Conservation (phyloP, 768 basidiomycete genomes). For the Mycena indigotica region DNA sequence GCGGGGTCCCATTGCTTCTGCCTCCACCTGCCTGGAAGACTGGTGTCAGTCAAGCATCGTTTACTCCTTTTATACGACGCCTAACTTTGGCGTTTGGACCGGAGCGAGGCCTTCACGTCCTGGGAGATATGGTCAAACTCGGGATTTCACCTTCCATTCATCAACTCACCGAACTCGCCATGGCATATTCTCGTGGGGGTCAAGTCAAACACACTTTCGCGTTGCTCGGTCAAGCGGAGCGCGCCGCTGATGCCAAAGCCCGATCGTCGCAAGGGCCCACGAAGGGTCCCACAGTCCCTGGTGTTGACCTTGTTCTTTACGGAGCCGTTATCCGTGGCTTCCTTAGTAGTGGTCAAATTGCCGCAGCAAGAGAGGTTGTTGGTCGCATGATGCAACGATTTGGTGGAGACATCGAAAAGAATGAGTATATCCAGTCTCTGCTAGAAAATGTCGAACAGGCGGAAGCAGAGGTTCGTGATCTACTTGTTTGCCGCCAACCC, state of each 20-base stretch:
- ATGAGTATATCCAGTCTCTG: background rate
- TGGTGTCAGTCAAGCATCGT: slow-evolving; percentile 36
- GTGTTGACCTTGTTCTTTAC: slow-evolving; percentile 20
- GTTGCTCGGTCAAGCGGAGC: slow-evolving; percentile 47
- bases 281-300: slow-evolving; percentile 4
- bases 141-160: slow-evolving; percentile 48
- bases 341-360: slow-evolving; percentile 3
- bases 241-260: background rate
- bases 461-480: no score
- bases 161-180: slow-evolving; percentile 54
- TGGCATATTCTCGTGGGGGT: slow-evolving; percentile 45
- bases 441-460: background rate
- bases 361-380: slow-evolving; percentile 8
- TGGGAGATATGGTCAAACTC: slow-evolving; percentile 55
- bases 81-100: slow-evolving; percentile 37
- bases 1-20: slow-evolving; percentile 24
- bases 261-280: background rate
- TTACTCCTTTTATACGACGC: slow-evolving; percentile 55
- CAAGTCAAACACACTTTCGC: slow-evolving; percentile 37
- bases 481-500: no score
- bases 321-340: slow-evolving; percentile 17
- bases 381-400: slow-evolving; percentile 10
- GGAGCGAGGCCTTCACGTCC: slow-evolving; percentile 37
- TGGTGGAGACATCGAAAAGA: slow-evolving; percentile 1
- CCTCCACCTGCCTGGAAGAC: slow-evolving; percentile 34